Conservation (phyloP, 768 basidiomycete genomes). For the Termitomyces sp. region DNA sequence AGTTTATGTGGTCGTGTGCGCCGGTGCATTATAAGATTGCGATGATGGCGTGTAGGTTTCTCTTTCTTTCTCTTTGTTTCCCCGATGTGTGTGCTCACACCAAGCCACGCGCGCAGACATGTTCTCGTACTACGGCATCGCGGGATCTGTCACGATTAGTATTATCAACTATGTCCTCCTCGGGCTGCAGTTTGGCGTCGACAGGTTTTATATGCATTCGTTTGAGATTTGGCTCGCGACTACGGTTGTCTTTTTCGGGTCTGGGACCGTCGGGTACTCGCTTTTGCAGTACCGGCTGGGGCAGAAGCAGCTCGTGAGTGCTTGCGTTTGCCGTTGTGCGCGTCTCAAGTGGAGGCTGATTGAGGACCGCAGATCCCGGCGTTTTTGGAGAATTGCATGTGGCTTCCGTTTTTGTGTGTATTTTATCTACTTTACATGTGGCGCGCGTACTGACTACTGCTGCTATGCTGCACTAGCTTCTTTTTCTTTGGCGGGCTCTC, state of each 20-base stretch:
- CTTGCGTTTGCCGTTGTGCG: constrained; percentile 9
- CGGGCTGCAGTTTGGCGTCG: constrained; percentile 67
- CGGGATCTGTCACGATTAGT: constrained; percentile 59
- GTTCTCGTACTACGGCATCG: constrained; percentile 63
- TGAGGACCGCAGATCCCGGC: constrained; percentile 32
- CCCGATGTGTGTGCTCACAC: no score
- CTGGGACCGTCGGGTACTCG: constrained; percentile 67
- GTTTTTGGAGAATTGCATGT: constrained; percentile 54
- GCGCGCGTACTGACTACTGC: neutral
- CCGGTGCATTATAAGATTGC: constrained; percentile 82
- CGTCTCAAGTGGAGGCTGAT: no score
- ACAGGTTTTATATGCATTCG: constrained; percentile 72
- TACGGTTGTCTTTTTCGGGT: constrained; percentile 71
- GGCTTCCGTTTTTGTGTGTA: constrained; percentile 72
- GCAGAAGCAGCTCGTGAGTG: constrained; percentile 40
- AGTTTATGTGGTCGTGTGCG: constrained; percentile 69
- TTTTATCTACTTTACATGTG: neutral
- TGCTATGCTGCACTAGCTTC: constrained; percentile 47
- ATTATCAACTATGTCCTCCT: constrained; percentile 73
- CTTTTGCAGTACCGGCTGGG: constrained; percentile 72
- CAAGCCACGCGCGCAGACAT: constrained; percentile 37
- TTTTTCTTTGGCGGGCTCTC: constrained; percentile 76
- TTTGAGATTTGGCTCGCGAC: constrained; percentile 82
- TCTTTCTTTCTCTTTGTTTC: neutral
- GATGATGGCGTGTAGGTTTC: constrained; percentile 58